Base-by-base conservation (phyloP, 73 alveolate species). In the Paramecium sonneborni region DNA sequence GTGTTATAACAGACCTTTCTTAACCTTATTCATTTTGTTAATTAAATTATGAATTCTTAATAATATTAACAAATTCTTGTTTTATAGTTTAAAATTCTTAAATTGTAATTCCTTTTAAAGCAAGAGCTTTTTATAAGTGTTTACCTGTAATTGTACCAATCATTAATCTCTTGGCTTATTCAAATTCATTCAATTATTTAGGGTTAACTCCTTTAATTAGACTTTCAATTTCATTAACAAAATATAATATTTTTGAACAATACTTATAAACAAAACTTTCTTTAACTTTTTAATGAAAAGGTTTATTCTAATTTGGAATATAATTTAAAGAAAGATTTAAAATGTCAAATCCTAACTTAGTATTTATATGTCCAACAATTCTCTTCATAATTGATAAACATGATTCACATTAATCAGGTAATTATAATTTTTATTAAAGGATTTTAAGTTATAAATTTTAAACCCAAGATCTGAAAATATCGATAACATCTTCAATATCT, bases 111-210 rank as follows among this genome's bases (percentile, higher is more conserved):
- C 85, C 85, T 28, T 86, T 86, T 23, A 86, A 67, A 6, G 93
- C 93, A 32, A 86, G 62, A 37, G 93, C 93, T 57, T 86, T 86
- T 62, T 86, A 38, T 12, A 26, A 28, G 24, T 86, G 93, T 38
- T 86, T 86, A 38, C 93, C 93, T 37, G 87, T 69, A 18, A 86
- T 86, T 0, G 93, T 86, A 34, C 93, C 93, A 6, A 86, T 86
- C 55, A 37, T 86, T 56, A 86, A 46, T 18, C 93, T 72, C 70
- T 86, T 86, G 21, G 93, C 93, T 41, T 55, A 55, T 15, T 86
- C 93, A 57, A 86, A 86, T 35, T 86, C 93, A 14, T 41, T 30
- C 57, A 76, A 35, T 56, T 86, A 48, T 39, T 52, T 52, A 18
- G 93, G 76, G 15, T 72, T 39, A 6, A 69, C 86, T 57, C 93